Evolutionary conservation across 257 asterid species (phyloP), one percentile per base, ranked within the genome.

Genomic region (Petunia axillaris): DNA sequence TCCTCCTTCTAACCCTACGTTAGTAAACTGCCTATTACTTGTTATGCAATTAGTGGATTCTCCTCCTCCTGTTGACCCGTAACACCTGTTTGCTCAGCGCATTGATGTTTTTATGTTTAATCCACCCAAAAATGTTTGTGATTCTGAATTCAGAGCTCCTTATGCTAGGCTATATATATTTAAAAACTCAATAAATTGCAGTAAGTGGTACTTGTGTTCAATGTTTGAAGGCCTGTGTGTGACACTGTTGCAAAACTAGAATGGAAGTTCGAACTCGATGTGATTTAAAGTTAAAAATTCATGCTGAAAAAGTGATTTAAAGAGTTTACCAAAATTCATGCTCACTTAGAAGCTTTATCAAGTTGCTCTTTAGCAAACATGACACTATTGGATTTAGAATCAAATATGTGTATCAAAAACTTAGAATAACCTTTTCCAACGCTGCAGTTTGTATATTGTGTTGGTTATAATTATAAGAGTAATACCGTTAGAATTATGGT

Each of bases 161-260:
- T 73, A 73, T 73, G 62, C 77, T 50, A 35, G 44, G 59, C 44
- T 15, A 25, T 48, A 11, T 50, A 50, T 73, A 35, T 71, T 71
- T 44, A 52, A 2, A 73, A 48, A 73, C 10, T 54, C 43, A 35
- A 50, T 73, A 50, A 11, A 50, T 73, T 73, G 77, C 11, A 6
- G 35, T 35, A 50, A 35, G 6, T 13, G 41, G 60, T 25, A 50
- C 46, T 50, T 73, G 43, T 53, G 71, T 13, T 64, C 71, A 38
- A 64, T 38, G 71, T 11, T 9, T 38, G 39, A 59, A 16, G 16
- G 8, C 64, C 43, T 64, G 6, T 39, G 6, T 35, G 77, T 44
- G 11, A 71, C 59, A 48, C 25, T 25, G 48, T 50, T 73, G 13
- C 77, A 73, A 50, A 50, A 73, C 7, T 44, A 48, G 4, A 71